Evolutionary conservation across 2,329 filamentous ascomycete species (phyloP).

Genomic region (Blastomyces gilchristii): DNA sequence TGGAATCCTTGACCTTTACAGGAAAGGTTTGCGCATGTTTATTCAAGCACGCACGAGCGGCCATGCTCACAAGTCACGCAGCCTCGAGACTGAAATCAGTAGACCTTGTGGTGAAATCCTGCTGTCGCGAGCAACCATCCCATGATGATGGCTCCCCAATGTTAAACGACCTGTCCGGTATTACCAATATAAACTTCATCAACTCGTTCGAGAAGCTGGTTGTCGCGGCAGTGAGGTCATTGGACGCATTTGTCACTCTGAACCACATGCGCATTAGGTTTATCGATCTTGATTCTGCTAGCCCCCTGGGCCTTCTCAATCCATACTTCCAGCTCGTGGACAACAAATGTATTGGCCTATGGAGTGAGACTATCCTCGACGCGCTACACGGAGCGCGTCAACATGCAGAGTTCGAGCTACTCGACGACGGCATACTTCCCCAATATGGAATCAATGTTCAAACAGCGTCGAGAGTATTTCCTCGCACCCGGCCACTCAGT

Average conservation of each 20-base stretch:
- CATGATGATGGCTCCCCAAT: conserved; percentile 24
- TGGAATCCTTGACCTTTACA: conserved; percentile 62
- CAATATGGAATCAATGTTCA: conserved; percentile 25
- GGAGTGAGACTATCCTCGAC: conserved; percentile 58
- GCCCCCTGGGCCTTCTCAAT: conserved; percentile 57
- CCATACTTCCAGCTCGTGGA: conserved; percentile 59
- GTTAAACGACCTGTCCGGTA: conserved; percentile 57
- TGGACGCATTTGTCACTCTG: conserved; percentile 50
- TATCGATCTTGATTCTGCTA: conserved; percentile 62
- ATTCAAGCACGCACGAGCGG: conserved; percentile 49
- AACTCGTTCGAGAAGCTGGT: conserved; percentile 60
- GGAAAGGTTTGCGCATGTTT: conserved; percentile 61
- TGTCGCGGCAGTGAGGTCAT: conserved; percentile 50
- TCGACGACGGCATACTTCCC: conserved; percentile 52
- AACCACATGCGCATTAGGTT: conserved; percentile 61
- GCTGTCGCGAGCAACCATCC: conserved; percentile 44
- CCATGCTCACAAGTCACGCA: conserved; percentile 40
- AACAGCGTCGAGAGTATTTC: conserved; percentile 29
- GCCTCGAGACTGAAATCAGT: conserved; percentile 48
- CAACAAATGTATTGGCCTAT: conserved; percentile 56
- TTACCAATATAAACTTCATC: conserved; percentile 63
- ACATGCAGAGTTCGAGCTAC: conserved; percentile 48
- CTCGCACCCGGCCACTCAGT: conserved; percentile 29
- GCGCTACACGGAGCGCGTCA: conserved; percentile 52
- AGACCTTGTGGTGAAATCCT: conserved; percentile 64